phyloP scores from a whole-genome alignment of 345 rosid species.

The Rhizophora apiculata region DNA sequence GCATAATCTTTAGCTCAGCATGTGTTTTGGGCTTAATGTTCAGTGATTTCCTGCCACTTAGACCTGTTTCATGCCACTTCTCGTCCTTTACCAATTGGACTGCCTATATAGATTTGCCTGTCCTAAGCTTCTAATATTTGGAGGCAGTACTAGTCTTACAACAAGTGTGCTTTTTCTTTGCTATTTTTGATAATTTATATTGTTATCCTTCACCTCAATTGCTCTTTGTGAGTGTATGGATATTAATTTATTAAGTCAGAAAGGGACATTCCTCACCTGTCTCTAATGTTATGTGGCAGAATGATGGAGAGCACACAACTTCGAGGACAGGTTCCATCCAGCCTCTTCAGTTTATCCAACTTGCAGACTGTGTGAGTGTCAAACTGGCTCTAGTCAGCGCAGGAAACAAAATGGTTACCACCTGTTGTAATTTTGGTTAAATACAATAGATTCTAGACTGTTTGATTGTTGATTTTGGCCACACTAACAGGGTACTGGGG shows the following conservation, averaged over 20 bases:
- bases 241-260: not conserved
- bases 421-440: not conserved
- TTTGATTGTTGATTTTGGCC: conserved; percentile 2
- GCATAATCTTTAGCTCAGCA: no score
- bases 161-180: no score
- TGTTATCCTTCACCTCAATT: not conserved
- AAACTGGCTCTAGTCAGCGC: not conserved
- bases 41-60: no score
- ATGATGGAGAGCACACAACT: conserved; percentile 52
- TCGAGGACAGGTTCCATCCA: conserved; percentile 49
- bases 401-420: not conserved
- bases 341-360: conserved; percentile 47
- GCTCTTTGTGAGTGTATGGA: not conserved
- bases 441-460: not conserved
- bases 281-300: conserved; percentile 35
- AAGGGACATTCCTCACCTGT: not conserved
- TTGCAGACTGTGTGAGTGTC: conserved; percentile 71
- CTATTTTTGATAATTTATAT: no score
- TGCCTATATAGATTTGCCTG: no score
- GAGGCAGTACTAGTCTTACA: no score
- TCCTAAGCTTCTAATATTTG: no score
- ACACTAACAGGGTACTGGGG: conserved; percentile 42
- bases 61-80: no score
- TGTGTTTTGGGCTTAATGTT: no score
- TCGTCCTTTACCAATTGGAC: no score